phyloP scores from a whole-genome alignment of 345 rosid genomes.

The Limnanthes douglasii region DNA sequence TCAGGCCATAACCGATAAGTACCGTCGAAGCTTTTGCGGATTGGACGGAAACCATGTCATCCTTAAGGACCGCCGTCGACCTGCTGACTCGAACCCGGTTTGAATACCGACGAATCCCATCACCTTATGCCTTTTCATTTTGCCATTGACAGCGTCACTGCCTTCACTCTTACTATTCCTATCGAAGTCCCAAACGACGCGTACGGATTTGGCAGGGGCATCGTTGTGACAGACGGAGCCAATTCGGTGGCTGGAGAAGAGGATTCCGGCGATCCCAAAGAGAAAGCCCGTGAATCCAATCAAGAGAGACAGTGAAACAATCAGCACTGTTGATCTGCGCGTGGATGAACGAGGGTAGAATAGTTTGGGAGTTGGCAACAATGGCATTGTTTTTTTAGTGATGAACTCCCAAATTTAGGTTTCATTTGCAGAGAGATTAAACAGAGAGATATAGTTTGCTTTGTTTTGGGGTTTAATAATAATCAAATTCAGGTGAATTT shows the following conservation, averaged over 20 bases:
- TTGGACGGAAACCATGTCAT: constrained; percentile 89
- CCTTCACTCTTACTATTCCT: constrained; percentile 8
- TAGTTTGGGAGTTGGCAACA: constrained; percentile 50
- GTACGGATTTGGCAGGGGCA: constrained; percentile 39
- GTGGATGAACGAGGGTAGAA: constrained; percentile 21
- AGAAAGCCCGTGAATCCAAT: constrained; percentile 54
- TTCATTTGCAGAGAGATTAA: background rate
- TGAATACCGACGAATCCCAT: constrained; percentile 90
- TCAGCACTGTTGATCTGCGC: constrained; percentile 35
- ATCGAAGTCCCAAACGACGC: constrained; percentile 42
- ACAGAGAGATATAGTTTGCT: background rate
- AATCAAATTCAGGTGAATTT: too few relatives aligned
- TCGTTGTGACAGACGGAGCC: constrained; percentile 12
- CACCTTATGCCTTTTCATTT: constrained; percentile 44
- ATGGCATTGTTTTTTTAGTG: constrained; percentile 32
- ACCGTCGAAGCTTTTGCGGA: constrained; percentile 72
- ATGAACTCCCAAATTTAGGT: background rate
- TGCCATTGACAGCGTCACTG: constrained; percentile 3
- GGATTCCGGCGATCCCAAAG: constrained; percentile 34
- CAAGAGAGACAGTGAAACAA: constrained; percentile 26
- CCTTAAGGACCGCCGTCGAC: constrained; percentile 62
- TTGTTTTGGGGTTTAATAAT: background rate
- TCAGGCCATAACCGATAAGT: constrained; percentile 3
- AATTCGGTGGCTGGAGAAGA: constrained; percentile 16
- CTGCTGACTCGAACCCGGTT: constrained; percentile 59